Percentiles rank a stretch among this genome's conserved stretches.
These are phyloP conservation scores for Coemansia sp. DNA, from an alignment of 192 early-diverging fungal species.

Conservation along the genomic window DNA sequence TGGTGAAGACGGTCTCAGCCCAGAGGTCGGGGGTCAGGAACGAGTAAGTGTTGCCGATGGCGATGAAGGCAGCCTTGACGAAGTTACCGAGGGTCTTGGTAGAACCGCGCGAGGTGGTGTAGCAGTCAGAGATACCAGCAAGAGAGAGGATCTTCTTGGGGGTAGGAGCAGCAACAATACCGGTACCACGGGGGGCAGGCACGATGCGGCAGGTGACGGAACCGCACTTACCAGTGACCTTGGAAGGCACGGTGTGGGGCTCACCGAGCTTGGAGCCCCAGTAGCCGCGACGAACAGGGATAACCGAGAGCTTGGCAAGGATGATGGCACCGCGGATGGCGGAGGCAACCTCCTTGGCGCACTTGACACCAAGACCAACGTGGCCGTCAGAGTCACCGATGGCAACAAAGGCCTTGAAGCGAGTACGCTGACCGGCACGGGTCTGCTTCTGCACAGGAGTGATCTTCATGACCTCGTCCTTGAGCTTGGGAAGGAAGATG, in stretches of 20 bases:
- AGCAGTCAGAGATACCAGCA: conserved; percentile 97
- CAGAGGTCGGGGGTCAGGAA: conserved; percentile 98
- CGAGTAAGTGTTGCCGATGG: conserved; percentile 95
- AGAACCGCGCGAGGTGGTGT: conserved; percentile 94
- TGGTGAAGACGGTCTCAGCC: conserved; percentile 84
- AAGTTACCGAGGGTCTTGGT: conserved; percentile 99
- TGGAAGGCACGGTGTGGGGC: conserved; percentile 97
- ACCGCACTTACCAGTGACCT: conserved; percentile 96
- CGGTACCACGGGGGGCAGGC: conserved; percentile 99
- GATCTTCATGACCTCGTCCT: conserved; percentile 99
- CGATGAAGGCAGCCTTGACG: conserved; percentile 98
- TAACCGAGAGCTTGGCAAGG: conserved; percentile 96
- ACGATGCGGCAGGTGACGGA: conserved; percentile 90
- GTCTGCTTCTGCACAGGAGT: conserved; percentile 99
- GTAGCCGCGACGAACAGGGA: conserved; percentile 98
- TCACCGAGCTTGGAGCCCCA: conserved; percentile 96
- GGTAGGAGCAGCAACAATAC: conserved; percentile 94
- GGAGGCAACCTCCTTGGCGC: conserved; percentile 99
- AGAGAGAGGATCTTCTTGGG: conserved; percentile 97
- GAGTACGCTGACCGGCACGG: conserved; percentile 98
- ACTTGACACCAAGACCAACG: conserved; percentile 99
- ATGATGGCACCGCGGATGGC: conserved; percentile 98
- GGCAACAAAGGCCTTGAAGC: conserved; percentile 99
- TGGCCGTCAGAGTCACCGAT: conserved; percentile 97
- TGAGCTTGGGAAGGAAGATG: conserved; percentile 90